These are phyloP conservation scores for Venturia effusa DNA, from an alignment of 2,329 filamentous ascomycete genomes.

Conservation along the genomic window DNA sequence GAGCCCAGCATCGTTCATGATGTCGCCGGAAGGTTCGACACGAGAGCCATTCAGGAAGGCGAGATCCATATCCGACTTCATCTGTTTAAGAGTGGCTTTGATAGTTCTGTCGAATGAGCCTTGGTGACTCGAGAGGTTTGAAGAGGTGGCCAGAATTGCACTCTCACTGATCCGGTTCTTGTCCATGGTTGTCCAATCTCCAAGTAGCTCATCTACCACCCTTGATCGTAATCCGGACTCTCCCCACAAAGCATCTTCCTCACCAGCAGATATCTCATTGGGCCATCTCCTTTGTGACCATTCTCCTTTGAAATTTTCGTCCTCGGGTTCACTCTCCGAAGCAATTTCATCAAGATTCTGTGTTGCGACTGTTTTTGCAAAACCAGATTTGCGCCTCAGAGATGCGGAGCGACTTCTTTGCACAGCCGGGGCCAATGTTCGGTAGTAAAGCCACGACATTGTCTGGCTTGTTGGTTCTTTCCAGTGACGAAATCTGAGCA, in stretches of 20 bases:
- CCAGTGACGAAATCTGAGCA: slow-evolving; percentile 4
- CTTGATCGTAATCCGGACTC: not conserved
- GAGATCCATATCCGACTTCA: not conserved
- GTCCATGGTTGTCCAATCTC: not conserved
- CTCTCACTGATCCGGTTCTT: not conserved
- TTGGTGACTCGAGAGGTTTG: not conserved
- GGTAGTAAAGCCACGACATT: not conserved
- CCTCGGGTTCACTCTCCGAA: not conserved
- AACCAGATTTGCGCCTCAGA: not conserved
- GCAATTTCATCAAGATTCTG: not conserved
- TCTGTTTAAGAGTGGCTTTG: not conserved
- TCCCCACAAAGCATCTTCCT: not conserved
- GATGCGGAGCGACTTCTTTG: not conserved
- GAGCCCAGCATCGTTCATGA: not conserved
- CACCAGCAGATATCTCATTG: not conserved
- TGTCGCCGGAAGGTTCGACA: not conserved
- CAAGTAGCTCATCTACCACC: slow-evolving; percentile 1
- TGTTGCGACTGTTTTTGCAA: slow-evolving; percentile 2
- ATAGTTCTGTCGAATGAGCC: not conserved
- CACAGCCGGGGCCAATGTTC: not conserved
- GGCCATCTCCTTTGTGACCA: not conserved
- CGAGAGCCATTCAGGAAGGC: not conserved
- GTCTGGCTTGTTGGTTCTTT: slow-evolving; percentile 5
- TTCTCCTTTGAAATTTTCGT: not conserved
- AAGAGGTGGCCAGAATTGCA: not conserved